Evolutionary conservation across 2,329 filamentous ascomycete genomes (phyloP).

Genomic region (Talaromyces marneffei): DNA sequence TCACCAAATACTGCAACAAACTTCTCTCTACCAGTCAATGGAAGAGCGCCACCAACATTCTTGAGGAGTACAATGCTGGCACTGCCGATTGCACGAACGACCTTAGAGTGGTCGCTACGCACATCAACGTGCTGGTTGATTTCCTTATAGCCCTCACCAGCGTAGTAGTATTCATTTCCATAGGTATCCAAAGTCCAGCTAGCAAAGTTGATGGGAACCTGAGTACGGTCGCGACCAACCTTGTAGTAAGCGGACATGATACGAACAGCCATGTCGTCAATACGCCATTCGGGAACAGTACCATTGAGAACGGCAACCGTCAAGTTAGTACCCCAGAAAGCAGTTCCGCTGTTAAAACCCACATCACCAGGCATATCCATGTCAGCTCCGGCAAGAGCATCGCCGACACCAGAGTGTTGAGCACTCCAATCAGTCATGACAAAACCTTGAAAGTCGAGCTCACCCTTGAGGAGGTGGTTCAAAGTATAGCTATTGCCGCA

Average conservation of each 20-base stretch:
- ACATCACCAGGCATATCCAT: conserved; percentile 85
- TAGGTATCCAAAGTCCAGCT: conserved; percentile 78
- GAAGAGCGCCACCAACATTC: conserved; percentile 64
- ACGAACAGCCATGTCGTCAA: conserved; percentile 88
- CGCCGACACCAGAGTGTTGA: conserved; percentile 64
- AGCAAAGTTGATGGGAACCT: conserved; percentile 69
- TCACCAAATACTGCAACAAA: conserved; percentile 74
- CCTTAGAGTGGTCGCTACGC: conserved; percentile 62
- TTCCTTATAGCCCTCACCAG: conserved; percentile 56
- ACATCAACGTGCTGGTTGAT: conserved; percentile 82
- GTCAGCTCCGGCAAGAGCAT: conserved; percentile 65
- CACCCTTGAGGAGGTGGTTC: conserved; percentile 60
- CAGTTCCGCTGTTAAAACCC: conserved; percentile 63
- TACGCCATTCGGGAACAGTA: conserved; percentile 75
- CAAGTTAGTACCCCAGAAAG: conserved; percentile 81
- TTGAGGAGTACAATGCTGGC: conserved; percentile 86
- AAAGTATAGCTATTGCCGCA: conserved; percentile 59
- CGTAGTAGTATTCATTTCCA: conserved; percentile 61
- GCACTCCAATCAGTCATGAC: conserved; percentile 69
- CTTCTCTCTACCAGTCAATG: conserved; percentile 67
- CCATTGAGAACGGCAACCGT: conserved; percentile 85
- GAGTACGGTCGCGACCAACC: conserved; percentile 51
- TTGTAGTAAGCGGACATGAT: conserved; percentile 64
- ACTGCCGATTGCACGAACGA: conserved; percentile 71
- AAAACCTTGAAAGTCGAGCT: conserved; percentile 71